Conservation (phyloP, 805 yeast species). For the Lipomyces sp. region DNA sequence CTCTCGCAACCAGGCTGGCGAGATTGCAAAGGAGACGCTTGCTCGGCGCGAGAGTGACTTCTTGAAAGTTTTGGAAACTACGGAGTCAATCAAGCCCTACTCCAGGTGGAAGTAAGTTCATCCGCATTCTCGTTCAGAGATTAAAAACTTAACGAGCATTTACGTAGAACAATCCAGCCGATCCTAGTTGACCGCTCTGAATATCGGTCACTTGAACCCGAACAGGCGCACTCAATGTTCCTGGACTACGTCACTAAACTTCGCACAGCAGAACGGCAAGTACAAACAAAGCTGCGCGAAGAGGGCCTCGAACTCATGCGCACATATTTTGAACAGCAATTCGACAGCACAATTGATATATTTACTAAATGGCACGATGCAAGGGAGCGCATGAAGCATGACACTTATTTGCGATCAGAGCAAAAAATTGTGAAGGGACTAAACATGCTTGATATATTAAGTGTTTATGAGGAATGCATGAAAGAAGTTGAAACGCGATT, state of each 20-base stretch:
- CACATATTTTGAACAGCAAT: conserved; percentile 12
- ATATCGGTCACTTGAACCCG: conserved; percentile 26
- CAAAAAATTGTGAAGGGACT: conserved; percentile 42
- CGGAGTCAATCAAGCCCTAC: conserved; percentile 30
- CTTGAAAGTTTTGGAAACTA: conserved; percentile 45
- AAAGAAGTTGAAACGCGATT: conserved; percentile 43
- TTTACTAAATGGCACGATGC: conserved; percentile 29
- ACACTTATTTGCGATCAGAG: conserved; percentile 40
- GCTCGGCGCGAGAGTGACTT: conserved; percentile 60
- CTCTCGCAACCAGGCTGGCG: conserved; percentile 31
- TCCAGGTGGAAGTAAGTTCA: conserved; percentile 37
- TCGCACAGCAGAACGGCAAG: conserved; percentile 14
- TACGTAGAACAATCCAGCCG: conserved; percentile 22
- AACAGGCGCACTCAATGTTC: conserved; percentile 23
- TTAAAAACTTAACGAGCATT: not conserved
- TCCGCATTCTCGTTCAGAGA: not conserved
- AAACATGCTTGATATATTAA: conserved; percentile 63
- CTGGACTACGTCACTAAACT: conserved; percentile 20
- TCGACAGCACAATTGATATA: conserved; percentile 14
- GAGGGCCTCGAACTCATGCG: conserved; percentile 29
- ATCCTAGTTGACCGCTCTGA: conserved; percentile 16
- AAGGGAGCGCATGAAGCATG: conserved; percentile 40
- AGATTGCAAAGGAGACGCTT: conserved; percentile 56
- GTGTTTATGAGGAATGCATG: conserved; percentile 53
- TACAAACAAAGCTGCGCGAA: conserved; percentile 41